Base-by-base conservation (phyloP, 2,329 filamentous ascomycete species). In the Ramichloridium luteum region DNA sequence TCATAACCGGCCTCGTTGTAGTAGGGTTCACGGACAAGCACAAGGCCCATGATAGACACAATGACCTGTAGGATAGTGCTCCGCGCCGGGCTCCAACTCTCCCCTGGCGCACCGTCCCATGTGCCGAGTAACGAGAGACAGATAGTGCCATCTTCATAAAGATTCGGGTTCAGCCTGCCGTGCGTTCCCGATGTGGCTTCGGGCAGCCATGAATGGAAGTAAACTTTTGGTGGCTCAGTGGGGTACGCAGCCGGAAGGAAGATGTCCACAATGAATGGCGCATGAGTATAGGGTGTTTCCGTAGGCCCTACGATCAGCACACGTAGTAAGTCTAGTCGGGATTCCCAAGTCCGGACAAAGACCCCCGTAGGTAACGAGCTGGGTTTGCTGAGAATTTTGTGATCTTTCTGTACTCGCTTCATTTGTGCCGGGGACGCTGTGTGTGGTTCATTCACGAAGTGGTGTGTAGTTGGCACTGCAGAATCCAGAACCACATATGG, bases 1-100 rank as follows among this genome's bases (percentile, higher is more conserved):
- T 74, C 70, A 40, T 69, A 76, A 15, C 72, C 72, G 8, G 72
- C 71, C 54, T 77, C 72, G 45, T 76, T 76, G 55, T 71, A 76
- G 47, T 73, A 76, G 1, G 72, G 72, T 37, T 69, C 64, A 27
- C 64, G 64, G 13, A 75, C 71, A 10, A 77, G 55, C 2, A 53
- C 43, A 6, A 53, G 31, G 1, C 46, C 46, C 2, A 50, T 34
- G 5, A 54, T 15, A 5, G 47, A 46, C 8, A 54, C 44, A 8
- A 53, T 29, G 4, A 53, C 57, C 39, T 77, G 72, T 13, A 77
- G 48, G 1, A 75, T 40, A 0, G 68, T 74, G 35, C 67, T 70
- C 32, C 63, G 62, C 0, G 54, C 51, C 2, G 66, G 52, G 14
- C 55, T 65, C 72, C 72, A 76, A 20, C 51, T 58, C 47, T 74